Base-by-base conservation (phyloP, 805 yeast genomes). In the Ogataea ganodermae region DNA sequence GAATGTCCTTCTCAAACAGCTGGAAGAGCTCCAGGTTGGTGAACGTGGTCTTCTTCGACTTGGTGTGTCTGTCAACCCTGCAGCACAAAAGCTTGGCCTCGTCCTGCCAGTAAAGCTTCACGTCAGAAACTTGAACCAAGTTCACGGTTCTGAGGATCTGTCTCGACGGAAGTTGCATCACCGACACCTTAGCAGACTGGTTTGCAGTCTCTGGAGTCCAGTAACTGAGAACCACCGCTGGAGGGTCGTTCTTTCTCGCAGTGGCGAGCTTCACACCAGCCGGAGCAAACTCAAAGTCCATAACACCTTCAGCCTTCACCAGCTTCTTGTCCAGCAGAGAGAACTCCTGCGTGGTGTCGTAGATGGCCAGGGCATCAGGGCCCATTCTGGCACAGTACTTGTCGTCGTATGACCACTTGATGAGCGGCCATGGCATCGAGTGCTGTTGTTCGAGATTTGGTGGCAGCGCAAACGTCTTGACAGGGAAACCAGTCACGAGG, bases 241-340 rank as follows among this genome's bases (percentile, higher is more conserved):
- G 76, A 48, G 76, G 80, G 32, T 66, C 72, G 49, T 72, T 76
- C 57, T 73, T 78, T 48, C 65, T 67, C 45, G 80, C 70, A 49
- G 78, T 79, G 37, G 81, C 79, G 46, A 88, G 75, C 58, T 79
- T 74, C 44, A 89, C 87, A 57, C 88, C 86, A 20, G 89, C 84
- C 51, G 99, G 99, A 22, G 97, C 90, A 80, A 92, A 94, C 67
- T 89, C 95, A 62, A 94, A 94, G 69, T 91, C 97, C 61, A 81
- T 81, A 55, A 94, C 79, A 48, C 90, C 95, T 20, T 86, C 87
- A 56, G 89, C 79, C 69, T 86, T 88, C 61, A 90, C 74, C 57
- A 88, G 73, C 72, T 91, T 91, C 72, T 86, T 87, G 63, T 90
- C 97, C 57, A 92, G 72, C 55, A 94, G 79, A 51, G 84, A 80